Conservation (phyloP, 2,329 filamentous ascomycete species). For the Cladosporium sp. region DNA sequence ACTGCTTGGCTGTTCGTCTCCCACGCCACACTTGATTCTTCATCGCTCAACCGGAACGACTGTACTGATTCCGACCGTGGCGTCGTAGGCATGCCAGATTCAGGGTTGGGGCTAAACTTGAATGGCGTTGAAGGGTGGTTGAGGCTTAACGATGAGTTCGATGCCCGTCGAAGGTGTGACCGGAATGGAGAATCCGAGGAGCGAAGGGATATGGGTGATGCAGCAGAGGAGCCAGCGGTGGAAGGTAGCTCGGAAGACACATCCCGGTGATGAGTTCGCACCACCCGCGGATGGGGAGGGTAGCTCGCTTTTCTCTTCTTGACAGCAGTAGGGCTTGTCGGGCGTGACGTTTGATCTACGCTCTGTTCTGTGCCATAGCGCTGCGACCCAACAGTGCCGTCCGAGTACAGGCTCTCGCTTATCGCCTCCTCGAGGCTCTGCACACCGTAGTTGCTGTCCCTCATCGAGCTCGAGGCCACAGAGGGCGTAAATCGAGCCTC, state of each 20-base stretch:
- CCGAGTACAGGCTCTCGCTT: slow-evolving; percentile 41
- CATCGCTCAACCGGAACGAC: slow-evolving; percentile 60
- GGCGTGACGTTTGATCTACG: background rate
- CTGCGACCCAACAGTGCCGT: slow-evolving; percentile 23
- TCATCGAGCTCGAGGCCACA: slow-evolving; percentile 19
- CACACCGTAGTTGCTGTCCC: slow-evolving; percentile 56
- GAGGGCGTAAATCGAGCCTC: slow-evolving; percentile 14
- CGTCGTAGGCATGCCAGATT: slow-evolving; percentile 56
- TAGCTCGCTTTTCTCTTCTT: slow-evolving; percentile 37
- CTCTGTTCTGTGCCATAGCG: slow-evolving; percentile 21
- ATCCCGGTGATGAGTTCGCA: slow-evolving; percentile 31
- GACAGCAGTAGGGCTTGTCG: slow-evolving; percentile 17
- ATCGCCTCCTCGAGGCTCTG: slow-evolving; percentile 58
- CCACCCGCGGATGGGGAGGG: slow-evolving; percentile 39
- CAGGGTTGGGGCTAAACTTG: slow-evolving; percentile 48
- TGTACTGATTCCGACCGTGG: slow-evolving; percentile 61
- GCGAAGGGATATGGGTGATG: slow-evolving; percentile 28
- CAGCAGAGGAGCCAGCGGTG: slow-evolving; percentile 21
- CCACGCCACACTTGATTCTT: slow-evolving; percentile 54
- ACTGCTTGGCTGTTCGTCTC: slow-evolving; percentile 58
- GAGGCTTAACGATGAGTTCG: slow-evolving; percentile 31
- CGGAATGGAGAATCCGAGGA: slow-evolving; percentile 30
- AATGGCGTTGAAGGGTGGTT: slow-evolving; percentile 50
- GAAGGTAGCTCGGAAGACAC: slow-evolving; percentile 33
- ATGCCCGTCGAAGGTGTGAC: slow-evolving; percentile 27